phyloP scores from a whole-genome alignment of 148 eudicot species.

The Chenopodium formosanum region DNA sequence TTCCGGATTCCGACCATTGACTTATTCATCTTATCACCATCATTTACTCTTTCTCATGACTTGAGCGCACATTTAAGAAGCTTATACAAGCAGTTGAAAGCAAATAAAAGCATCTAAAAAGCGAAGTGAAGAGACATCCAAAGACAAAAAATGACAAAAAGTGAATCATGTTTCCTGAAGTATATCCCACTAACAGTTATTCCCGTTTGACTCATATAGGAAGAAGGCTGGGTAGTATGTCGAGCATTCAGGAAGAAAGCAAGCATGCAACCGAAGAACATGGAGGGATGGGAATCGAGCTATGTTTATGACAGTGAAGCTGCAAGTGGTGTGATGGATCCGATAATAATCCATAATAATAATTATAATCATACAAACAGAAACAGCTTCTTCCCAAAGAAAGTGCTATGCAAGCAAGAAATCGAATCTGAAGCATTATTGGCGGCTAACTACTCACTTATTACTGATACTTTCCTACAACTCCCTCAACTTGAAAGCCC shows the following conservation, averaged over 20 bases:
- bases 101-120: slow-evolving; percentile 6
- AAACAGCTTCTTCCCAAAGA: slow-evolving; percentile 31
- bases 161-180: too few species aligned
- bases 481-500: slow-evolving; percentile 88
- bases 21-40: not conserved
- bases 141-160: too few species aligned
- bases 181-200: too few species aligned
- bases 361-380: slow-evolving; percentile 25
- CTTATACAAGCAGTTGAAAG: slow-evolving; percentile 12
- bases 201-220: slow-evolving; percentile 18
- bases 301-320: slow-evolving; percentile 28
- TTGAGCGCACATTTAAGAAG: not conserved
- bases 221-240: slow-evolving; percentile 58
- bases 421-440: slow-evolving; percentile 39
- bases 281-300: slow-evolving; percentile 35
- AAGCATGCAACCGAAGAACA: slow-evolving; percentile 36
- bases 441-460: slow-evolving; percentile 25
- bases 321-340: slow-evolving; percentile 38
- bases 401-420: slow-evolving; percentile 69
- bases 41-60: not conserved
- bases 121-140: not conserved
- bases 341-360: slow-evolving; percentile 1
- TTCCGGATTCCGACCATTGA: too few species aligned
- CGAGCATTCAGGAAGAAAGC: slow-evolving; percentile 53
- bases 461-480: slow-evolving; percentile 51